Conservation (phyloP, 768 basidiomycete species). For the Mycena vitilis region DNA sequence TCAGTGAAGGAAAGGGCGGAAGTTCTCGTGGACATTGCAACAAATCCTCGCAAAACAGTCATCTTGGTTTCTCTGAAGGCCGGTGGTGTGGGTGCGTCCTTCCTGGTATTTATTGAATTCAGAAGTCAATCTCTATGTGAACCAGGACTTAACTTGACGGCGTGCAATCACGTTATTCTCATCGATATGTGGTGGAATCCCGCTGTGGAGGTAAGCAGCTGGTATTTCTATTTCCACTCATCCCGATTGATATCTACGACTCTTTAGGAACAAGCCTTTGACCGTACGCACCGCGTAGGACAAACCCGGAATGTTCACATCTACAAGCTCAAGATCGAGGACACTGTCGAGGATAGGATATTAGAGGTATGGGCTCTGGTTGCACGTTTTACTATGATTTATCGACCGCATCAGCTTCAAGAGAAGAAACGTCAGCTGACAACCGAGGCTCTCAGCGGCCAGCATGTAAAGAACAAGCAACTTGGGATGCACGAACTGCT, state of each 20-base stretch:
- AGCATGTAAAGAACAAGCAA: constrained; percentile 84
- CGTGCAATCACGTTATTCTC: constrained; percentile 94
- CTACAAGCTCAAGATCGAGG: constrained; percentile 87
- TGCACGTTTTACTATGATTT: not conserved
- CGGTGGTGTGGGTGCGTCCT: constrained; percentile 80
- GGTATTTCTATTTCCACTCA: not conserved
- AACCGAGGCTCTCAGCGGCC: constrained; percentile 84
- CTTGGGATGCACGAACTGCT: constrained; percentile 89
- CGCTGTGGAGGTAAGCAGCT: constrained; percentile 71
- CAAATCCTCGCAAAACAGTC: constrained; percentile 68
- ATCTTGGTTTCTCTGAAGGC: constrained; percentile 98
- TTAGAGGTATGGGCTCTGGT: constrained; percentile 57
- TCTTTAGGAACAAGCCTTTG: constrained; percentile 86
- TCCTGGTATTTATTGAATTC: not conserved
- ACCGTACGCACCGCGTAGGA: constrained; percentile 90
- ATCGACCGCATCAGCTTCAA: constrained; percentile 67
- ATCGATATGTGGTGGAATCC: constrained; percentile 98
- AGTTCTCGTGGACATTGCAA: constrained; percentile 78
- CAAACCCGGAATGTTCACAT: constrained; percentile 90
- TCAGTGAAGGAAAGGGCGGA: constrained; percentile 76
- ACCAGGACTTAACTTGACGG: constrained; percentile 87
- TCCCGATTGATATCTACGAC: not conserved
- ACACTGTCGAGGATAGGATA: constrained; percentile 91
- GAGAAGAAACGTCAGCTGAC: constrained; percentile 90
- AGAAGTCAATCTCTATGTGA: constrained; percentile 24